A percentile compares a stretch with the other conserved stretches of the same genome.
Evolutionary conservation across 208 protist species (phyloP).

Genomic region (Phytomonas francai): DNA sequence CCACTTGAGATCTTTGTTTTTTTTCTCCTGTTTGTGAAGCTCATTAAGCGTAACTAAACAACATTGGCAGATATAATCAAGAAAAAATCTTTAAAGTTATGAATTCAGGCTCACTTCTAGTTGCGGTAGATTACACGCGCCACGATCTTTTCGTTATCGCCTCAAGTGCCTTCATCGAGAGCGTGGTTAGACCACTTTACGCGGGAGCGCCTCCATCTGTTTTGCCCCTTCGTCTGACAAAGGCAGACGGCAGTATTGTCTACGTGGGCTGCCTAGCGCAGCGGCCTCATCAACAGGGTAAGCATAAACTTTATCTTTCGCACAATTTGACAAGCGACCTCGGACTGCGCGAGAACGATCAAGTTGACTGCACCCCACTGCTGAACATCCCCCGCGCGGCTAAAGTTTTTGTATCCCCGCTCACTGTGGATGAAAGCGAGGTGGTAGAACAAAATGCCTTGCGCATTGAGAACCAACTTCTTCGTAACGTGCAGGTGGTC

Average conservation of each 20-base stretch:
- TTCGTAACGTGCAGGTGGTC: constrained; percentile 82
- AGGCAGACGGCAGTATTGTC: constrained; percentile 28
- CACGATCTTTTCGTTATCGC: constrained; percentile 66
- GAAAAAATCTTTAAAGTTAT: background rate
- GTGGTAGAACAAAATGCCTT: constrained; percentile 87
- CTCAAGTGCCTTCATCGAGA: constrained; percentile 42
- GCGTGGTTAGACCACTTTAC: constrained; percentile 33
- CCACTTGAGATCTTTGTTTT: constrained; percentile 9
- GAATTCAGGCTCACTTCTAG: constrained; percentile 16
- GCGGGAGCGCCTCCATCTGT: constrained; percentile 29
- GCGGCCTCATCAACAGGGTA: constrained; percentile 24
- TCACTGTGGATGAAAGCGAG: constrained; percentile 88
- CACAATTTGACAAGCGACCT: constrained; percentile 41
- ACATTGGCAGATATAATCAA: background rate
- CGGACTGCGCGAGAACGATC: constrained; percentile 39
- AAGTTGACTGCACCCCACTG: constrained; percentile 49
- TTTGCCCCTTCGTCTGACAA: constrained; percentile 49
- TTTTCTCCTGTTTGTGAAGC: background rate
- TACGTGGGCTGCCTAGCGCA: constrained; percentile 70
- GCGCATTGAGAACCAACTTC: constrained; percentile 72
- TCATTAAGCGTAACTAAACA: background rate
- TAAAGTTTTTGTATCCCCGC: constrained; percentile 67
- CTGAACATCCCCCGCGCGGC: constrained; percentile 33
- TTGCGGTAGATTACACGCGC: constrained; percentile 38
- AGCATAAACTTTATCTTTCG: constrained; percentile 49